A percentile compares a stretch with the other conserved stretches of the same genome.
Evolutionary conservation across 768 basidiomycete species (phyloP).

Genomic region (Macrolepiota fuliginosa): DNA sequence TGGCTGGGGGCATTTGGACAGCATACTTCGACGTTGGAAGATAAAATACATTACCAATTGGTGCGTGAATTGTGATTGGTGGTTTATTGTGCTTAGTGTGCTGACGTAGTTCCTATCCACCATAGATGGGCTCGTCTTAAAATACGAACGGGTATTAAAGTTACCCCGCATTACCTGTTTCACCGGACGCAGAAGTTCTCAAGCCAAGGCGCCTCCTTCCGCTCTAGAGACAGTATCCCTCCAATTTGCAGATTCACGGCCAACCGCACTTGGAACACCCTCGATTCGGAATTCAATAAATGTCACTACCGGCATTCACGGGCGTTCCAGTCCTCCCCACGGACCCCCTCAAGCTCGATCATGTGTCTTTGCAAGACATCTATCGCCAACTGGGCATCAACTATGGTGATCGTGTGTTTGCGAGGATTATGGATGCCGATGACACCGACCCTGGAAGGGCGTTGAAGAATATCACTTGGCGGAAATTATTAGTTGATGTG

Average conservation of each 20-base stretch:
- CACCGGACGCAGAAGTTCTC: background rate
- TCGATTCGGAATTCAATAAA: too few species aligned
- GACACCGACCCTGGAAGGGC: background rate
- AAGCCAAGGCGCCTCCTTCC: background rate
- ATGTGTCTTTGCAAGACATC: constrained; percentile 1
- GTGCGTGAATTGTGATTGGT: too few species aligned
- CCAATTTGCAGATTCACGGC: too few species aligned
- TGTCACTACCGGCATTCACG: background rate
- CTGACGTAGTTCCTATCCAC: too few species aligned
- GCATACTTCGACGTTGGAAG: too few species aligned
- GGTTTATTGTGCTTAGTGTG: too few species aligned
- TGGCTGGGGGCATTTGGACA: too few species aligned
- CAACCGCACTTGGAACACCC: too few species aligned
- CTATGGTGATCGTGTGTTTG: constrained; percentile 13
- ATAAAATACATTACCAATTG: too few species aligned
- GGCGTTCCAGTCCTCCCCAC: constrained; percentile 10
- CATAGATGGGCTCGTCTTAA: too few species aligned
- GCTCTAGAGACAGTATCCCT: background rate
- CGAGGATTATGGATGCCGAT: constrained; percentile 11
- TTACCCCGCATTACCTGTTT: too few species aligned
- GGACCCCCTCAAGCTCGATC: constrained; percentile 9
- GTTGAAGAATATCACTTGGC: constrained; percentile 9
- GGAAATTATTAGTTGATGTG: constrained; percentile 6
- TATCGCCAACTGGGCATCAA: constrained; percentile 10
- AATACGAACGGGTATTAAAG: too few species aligned